Base-by-base conservation (phyloP, 371 early-diverging fungal species). In the Capniomyces stellatus region DNA sequence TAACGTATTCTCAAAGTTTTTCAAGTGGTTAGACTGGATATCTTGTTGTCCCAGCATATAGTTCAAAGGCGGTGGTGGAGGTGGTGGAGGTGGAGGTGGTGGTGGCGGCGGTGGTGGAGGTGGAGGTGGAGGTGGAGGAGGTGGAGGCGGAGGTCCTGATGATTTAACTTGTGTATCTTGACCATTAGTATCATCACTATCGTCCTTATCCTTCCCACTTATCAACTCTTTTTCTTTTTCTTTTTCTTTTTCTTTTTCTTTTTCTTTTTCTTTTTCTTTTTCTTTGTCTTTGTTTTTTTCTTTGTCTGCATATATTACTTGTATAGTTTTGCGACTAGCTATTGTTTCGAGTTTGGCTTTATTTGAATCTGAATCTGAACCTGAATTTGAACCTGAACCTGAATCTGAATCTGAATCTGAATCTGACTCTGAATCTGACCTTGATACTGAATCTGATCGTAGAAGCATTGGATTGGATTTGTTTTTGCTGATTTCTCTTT, bases 41-140 rank as follows among this genome's bases (percentile, higher is more conserved):
- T 35, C 6, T 15, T 15, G 15, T 35, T 15, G 6, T 19, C 58
- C 59, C 27, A 54, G 56, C 4, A 15, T 35, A 6, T 35, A 35
- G 6, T 10, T 35, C 19, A 43, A 27, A 4, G 62, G 51, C 13
- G 65, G 61, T 1, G 62, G 66, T 22, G 73, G 66, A 1, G 75
- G 71, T 1, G 69, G 64, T 1, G 76, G 70, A n/a, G 70, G 71
- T 40, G 67, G 69, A n/a, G 72, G 69, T 25, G 61, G 60, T 23
- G 65, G 13, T 25, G 25, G 30, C 21, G 25, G 23, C 21, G 28
- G n/a, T 52, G 53, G 35, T 19, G 53, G 43, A 4, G 53, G 27
- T 19, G 53, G 53, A 43, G 53, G 57, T 31, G 57, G 57, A 8
- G 52, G 57, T 29, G 57, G 57, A 8, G n/a, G 57, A 12, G 50